Evolutionary conservation across 106 monocot species (phyloP).

Genomic region (Iris macrosiphon): DNA sequence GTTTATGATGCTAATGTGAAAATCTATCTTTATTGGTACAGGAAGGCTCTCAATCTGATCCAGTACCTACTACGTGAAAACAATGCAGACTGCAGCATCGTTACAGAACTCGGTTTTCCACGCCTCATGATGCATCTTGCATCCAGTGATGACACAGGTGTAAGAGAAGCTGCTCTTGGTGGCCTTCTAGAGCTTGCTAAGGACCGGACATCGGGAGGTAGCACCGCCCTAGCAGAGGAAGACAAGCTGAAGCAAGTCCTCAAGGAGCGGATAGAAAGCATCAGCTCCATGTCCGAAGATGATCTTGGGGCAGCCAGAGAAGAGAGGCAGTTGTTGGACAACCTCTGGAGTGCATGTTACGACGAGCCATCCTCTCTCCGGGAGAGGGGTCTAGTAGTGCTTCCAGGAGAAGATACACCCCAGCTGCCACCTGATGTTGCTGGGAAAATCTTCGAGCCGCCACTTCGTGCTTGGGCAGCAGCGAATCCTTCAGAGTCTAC

Average conservation of each 20-base stretch:
- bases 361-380: conserved; percentile 55
- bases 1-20: too few species aligned
- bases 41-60: conserved; percentile 70
- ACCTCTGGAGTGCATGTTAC: conserved; percentile 55
- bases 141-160: conserved; percentile 46
- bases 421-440: conserved; percentile 46
- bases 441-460: conserved; percentile 36
- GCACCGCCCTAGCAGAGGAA: conserved; percentile 13
- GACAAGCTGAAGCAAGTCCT: conserved; percentile 48
- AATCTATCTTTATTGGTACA: conserved; percentile 6
- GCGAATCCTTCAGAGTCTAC: conserved; percentile 2
- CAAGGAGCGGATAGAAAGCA: conserved; percentile 26
- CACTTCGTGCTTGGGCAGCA: conserved; percentile 34
- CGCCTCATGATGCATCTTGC: conserved; percentile 66
- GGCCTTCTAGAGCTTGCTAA: conserved; percentile 52
- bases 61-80: conserved; percentile 69
- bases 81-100: conserved; percentile 42
- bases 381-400: conserved; percentile 61
- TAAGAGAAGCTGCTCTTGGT: conserved; percentile 57
- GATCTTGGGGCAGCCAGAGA: conserved; percentile 53
- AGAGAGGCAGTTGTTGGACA: conserved; percentile 65
- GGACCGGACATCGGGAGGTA: conserved; percentile 5
- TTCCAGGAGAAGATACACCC: conserved; percentile 42
- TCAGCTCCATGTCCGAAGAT: conserved; percentile 47
- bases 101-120: conserved; percentile 58